These are phyloP conservation scores for Nannochloropsis salina DNA, from an alignment of 108 stramenopile genomes.

Conservation along the genomic window DNA sequence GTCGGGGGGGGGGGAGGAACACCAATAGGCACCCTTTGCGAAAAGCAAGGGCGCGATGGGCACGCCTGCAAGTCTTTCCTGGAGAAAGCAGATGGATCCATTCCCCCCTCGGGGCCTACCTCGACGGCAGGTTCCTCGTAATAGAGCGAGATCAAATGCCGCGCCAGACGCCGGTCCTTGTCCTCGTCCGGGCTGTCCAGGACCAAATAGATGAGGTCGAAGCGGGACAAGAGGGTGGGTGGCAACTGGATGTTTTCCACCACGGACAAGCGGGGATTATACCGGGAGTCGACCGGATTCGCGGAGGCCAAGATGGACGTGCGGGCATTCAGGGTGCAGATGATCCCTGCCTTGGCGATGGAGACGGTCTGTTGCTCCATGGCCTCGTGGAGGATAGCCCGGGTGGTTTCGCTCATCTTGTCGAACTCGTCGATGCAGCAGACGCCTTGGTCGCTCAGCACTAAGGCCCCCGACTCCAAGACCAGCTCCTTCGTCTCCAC, in stretches of 20 bases:
- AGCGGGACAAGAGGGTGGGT: conserved; percentile 93
- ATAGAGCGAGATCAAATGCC: conserved; percentile 49
- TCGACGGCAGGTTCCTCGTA: conserved; percentile 13
- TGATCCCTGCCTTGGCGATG: conserved; percentile 97
- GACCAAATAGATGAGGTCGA: conserved; percentile 97
- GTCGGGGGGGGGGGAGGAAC: not conserved
- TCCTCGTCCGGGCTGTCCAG: conserved; percentile 81
- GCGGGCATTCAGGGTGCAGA: conserved; percentile 92
- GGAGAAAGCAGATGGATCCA: not conserved
- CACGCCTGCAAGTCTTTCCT: too few relatives aligned
- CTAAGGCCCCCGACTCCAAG: conserved; percentile 93
- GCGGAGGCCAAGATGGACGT: conserved; percentile 95
- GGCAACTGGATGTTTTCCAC: conserved; percentile 97
- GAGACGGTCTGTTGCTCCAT: conserved; percentile 99
- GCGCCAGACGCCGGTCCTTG: conserved; percentile 65
- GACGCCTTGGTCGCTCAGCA: conserved; percentile 91
- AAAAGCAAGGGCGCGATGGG: too few relatives aligned
- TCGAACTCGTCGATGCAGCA: conserved; percentile 96
- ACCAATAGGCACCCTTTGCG: not conserved
- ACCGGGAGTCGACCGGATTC: conserved; percentile 92
- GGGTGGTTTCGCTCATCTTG: conserved; percentile 94
- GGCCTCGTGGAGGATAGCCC: conserved; percentile 97
- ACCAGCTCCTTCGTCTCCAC: conserved; percentile 95
- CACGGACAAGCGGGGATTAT: conserved; percentile 92
- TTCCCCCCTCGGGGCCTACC: not conserved